Evolutionary conservation across 345 rosid genomes (phyloP), one percentile per base, ranked within the genome.

Genomic region (Salix udensis): DNA sequence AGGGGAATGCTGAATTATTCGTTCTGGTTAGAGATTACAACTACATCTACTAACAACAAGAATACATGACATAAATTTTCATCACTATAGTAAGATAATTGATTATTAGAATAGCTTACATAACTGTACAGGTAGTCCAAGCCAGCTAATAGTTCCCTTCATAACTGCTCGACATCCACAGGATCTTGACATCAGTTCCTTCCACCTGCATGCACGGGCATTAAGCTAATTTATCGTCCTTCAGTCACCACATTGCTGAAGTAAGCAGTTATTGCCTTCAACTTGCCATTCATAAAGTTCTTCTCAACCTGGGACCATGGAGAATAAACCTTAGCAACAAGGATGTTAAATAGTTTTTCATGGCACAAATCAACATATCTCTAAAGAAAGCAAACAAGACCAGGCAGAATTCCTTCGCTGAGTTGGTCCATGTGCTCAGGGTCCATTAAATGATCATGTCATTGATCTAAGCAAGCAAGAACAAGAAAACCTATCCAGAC

Each of bases 181-280:
- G 5, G 26, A 39, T 9, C 28, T 13, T 44, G 50, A 58, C 23
- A 60, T 31, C 61, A 46, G 62, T 46, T 19, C 19, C 72, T 19
- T 55, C 23, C 52, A 34, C 62, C 61, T 65, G 52, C 30, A 42
- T 8, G 18, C 37, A 46, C 2, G 16, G 10, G 52, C 42, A 39
- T 72, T n/a, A 42, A 10, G 28, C 23, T 24, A 36, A 52, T 46
- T 50, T n/a, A n/a, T 8, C 9, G 12, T 66, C 48, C 67, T 61
- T 28, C 67, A 48, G 39, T 71, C 50, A 72, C 34, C 50, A 72
- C 31, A 65, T 80, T 78, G 53, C 64, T 84, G 72, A 86, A 82
- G 85, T 96, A 96, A 26, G 98, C 99, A 73, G 98, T 96, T 73
- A 93, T 80, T 65, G 96, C 96, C 88, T 96, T 93, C 76, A 91